Base-by-base conservation (phyloP, 2,329 filamentous ascomycete species). In the Aureobasidium sp. region DNA sequence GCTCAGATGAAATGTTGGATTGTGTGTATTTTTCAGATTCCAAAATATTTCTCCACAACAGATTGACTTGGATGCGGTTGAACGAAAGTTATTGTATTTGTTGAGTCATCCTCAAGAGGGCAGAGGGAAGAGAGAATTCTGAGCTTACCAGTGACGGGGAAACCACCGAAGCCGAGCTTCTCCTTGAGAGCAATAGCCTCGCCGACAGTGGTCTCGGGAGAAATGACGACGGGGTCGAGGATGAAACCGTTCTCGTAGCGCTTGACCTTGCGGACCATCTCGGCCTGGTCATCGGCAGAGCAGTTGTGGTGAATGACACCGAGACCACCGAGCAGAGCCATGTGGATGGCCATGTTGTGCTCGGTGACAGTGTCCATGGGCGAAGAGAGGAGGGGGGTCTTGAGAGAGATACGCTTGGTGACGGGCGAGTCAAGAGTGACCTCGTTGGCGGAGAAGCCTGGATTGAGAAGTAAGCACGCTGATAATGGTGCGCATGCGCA, bases 311-410 rank as follows among this genome's bases (percentile, higher is more conserved):
- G 94, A 69, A 99, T 96, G 70, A 99, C 91, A 79, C 94, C 90
- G 20, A 95, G 82, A 71, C 90, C 90, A 70, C 90, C 90, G 73
- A 94, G 88, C 36, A 94, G 83, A 58, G 90, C 90, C 84, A 95
- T 96, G 80, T 97, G 90, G 71, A 99, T 97, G 67, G 94, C 95
- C 95, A 99, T 99, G 76, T 96, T 93, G 79, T 96, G 90, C 81
- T 99, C 94, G 47, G 95, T 99, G 75, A 99, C 94, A 10, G 94
- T 99, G 80, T 99, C 94, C 94, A 99, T 99, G 71, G 95, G 94
- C 42, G 94, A 97, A 51, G 94, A 99, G 67, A 97, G 85, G 72
- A 99, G 92, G 64, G 94, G 94, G 7, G 92, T 95, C 85, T 97
- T 99, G 75, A 99, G 83, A 39, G 90, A 87, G 77, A 99, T 96